Conservation (phyloP, 2,329 filamentous ascomycete genomes). For the Endoconidiophora polonica region DNA sequence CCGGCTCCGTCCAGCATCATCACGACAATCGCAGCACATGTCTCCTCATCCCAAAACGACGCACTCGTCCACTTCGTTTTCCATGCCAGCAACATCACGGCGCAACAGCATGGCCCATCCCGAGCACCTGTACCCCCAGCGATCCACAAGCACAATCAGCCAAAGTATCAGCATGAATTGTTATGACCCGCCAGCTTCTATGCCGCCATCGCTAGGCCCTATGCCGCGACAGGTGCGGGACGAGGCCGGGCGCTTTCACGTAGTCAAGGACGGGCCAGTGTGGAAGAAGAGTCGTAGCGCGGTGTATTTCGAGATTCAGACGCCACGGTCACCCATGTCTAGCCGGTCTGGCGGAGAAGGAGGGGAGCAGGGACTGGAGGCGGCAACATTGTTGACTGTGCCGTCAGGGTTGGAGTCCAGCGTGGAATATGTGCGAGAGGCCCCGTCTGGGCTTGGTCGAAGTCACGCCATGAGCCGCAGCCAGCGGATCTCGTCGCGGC, state of each 20-base stretch:
- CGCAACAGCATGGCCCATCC: background rate
- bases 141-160: constrained; percentile 4
- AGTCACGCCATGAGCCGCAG: background rate
- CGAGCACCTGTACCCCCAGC: background rate
- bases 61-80: background rate
- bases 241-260: constrained; percentile 8
- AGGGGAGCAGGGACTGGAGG: background rate
- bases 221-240: constrained; percentile 10
- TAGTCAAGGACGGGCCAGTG: constrained; percentile 6
- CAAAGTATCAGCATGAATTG: constrained; percentile 6
- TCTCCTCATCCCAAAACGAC: background rate
- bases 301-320: constrained; percentile 9
- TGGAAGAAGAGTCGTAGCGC: constrained; percentile 2
- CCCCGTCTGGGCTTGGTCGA: background rate
- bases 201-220: background rate
- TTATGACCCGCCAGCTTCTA: background rate
- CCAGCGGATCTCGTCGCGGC: constrained; percentile 1
- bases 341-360: background rate
- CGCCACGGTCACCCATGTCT: background rate
- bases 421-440: background rate
- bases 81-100: background rate
- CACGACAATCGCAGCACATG: background rate
- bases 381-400: background rate
- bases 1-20: background rate
- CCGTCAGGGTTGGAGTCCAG: background rate